Evolutionary conservation across 805 yeast species (phyloP).

Genomic region (Candida andamanensis): DNA sequence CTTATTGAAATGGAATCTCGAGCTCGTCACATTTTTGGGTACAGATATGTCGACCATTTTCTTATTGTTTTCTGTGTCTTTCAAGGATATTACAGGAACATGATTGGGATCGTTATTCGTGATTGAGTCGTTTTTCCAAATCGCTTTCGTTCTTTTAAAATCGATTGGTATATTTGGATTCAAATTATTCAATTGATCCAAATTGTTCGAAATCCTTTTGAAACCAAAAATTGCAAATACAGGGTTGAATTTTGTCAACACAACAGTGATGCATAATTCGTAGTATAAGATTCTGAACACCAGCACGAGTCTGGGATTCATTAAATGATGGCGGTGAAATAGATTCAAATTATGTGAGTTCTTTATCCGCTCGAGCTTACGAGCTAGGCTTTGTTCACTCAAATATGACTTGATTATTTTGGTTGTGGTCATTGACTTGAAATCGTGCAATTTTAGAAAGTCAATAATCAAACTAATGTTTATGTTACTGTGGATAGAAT

Average conservation of each 20-base stretch:
- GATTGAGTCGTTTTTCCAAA: constrained; percentile 1
- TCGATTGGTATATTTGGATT: constrained; percentile 11
- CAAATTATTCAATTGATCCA: constrained; percentile 11
- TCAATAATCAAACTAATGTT: constrained; percentile 5
- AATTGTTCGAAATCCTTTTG: constrained; percentile 10
- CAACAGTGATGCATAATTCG: constrained; percentile 11
- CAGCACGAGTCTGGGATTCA: too few relatives aligned
- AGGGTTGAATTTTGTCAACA: constrained; percentile 10
- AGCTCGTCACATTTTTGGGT: constrained; percentile 5
- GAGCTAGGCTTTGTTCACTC: too few relatives aligned
- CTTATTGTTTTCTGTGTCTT: constrained; percentile 1
- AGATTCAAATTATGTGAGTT: neutral
- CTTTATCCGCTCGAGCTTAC: too few relatives aligned
- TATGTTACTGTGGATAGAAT: neutral
- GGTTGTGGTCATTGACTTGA: constrained; percentile 6
- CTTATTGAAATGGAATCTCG: constrained; percentile 6
- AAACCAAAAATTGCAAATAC: constrained; percentile 10
- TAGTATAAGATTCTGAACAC: constrained; percentile 7
- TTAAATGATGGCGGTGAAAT: too few relatives aligned
- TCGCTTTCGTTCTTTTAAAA: constrained; percentile 9
- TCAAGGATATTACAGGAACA: constrained; percentile 9
- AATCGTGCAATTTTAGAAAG: constrained; percentile 5
- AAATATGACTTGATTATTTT: constrained; percentile 4
- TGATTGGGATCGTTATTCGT: neutral
- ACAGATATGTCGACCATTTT: constrained; percentile 8